phyloP scores from a whole-genome alignment of 2,329 filamentous ascomycete species.

The Didymella glomerata region DNA sequence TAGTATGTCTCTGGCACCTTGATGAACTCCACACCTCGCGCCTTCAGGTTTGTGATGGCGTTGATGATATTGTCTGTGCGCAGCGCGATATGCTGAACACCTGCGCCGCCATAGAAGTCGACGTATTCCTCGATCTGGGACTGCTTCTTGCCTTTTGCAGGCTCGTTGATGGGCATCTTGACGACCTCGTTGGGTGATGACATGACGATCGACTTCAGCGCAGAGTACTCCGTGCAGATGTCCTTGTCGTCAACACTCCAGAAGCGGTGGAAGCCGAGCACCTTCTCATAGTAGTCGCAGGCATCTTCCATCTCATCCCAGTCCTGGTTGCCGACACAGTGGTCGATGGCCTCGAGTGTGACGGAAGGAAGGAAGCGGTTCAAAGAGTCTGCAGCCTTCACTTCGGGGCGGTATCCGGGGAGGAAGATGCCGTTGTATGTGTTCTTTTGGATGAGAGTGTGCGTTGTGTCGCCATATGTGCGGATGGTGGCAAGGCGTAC shows the following conservation, averaged over 20 bases:
- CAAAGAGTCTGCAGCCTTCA: conserved; percentile 55
- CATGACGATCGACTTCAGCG: conserved; percentile 91
- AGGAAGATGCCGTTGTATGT: conserved; percentile 80
- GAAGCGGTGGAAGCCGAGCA: conserved; percentile 93
- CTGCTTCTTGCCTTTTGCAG: conserved; percentile 86
- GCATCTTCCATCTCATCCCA: conserved; percentile 84
- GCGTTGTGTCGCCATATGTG: conserved; percentile 95
- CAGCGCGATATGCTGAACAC: conserved; percentile 93
- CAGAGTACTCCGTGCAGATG: conserved; percentile 91
- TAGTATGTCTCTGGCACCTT: conserved; percentile 89
- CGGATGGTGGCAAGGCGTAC: conserved; percentile 81
- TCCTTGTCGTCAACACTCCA: conserved; percentile 95
- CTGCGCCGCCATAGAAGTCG: conserved; percentile 86
- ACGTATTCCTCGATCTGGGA: conserved; percentile 91
- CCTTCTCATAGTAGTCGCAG: conserved; percentile 81
- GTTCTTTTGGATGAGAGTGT: conserved; percentile 81
- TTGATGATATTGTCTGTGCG: conserved; percentile 81
- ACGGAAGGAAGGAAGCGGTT: conserved; percentile 67
- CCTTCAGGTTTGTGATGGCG: conserved; percentile 78
- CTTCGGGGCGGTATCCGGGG: conserved; percentile 76
- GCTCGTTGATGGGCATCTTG: conserved; percentile 99
- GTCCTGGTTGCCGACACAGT: conserved; percentile 97
- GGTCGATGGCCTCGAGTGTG: conserved; percentile 79
- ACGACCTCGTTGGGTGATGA: conserved; percentile 82
- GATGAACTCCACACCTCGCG: conserved; percentile 94